Base-by-base conservation (phyloP, 2,329 filamentous ascomycete genomes). In the Venturia oleaginea region DNA sequence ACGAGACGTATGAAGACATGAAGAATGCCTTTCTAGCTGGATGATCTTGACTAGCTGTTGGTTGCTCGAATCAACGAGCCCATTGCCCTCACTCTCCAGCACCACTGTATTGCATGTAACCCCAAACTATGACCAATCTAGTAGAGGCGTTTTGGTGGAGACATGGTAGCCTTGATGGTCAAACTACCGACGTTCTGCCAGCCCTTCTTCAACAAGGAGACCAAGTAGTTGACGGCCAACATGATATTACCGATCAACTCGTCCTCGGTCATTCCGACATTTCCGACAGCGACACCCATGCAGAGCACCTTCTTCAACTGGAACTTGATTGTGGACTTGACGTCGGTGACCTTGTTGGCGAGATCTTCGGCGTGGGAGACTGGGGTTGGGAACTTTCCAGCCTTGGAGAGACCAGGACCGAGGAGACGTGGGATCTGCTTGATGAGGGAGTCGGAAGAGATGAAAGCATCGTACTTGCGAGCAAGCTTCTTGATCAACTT, bases 321-420 rank as follows among this genome's bases (percentile, higher is more conserved):
- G 90, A 99, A 99, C 89, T 99, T 99, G 89, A 99, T 97, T 81
- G 94, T 99, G 75, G 91, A 96, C 90, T 97, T 97, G 87, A 99
- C 93, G 80, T 99, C 94, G 83, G 84, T 96, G 85, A 97, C 91
- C 89, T 96, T 97, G 85, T 83, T 86, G 79, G 82, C 84, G 72
- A 99, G 88, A 79, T 97, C 93, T 78, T 99, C 94, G 79, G 84
- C 80, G 89, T 99, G 94, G 70, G 92, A 97, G 82, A 99, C 90
- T 72, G 94, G 94, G 70, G 93, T 96, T 70, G 94, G 94, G 90
- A 99, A 99, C 87, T 99, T 99, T 85, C 94, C 94, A 77, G 94
- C 92, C 87, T 96, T 96, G 81, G 92, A 96, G 70, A 97, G 90
- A 92, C 92, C 92, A 74, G 92, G 94, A 80, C 94, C 94, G 79